These are phyloP conservation scores for Astrothelium macrocarpum DNA, from an alignment of 495 filamentous ascomycete genomes.

Conservation along the genomic window DNA sequence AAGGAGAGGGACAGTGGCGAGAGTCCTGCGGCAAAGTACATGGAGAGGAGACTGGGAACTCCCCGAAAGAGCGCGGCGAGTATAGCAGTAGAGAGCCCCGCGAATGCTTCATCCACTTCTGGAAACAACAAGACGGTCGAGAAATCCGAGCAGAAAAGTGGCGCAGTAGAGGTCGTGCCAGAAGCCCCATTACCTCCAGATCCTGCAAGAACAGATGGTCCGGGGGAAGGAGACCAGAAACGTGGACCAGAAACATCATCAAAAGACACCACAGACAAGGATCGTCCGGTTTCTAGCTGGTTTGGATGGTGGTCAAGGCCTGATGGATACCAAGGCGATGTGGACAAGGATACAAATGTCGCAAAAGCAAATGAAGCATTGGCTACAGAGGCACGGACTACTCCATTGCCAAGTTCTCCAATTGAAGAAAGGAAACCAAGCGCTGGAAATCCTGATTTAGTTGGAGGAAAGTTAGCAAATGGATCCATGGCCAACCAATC, in stretches of 20 bases:
- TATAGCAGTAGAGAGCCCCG: not conserved
- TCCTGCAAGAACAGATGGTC: not conserved
- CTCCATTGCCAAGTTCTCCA: constrained; percentile 19
- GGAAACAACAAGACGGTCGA: not conserved
- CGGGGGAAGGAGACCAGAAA: not conserved
- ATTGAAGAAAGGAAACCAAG: constrained; percentile 7
- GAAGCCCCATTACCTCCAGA: not conserved
- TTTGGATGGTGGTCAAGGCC: constrained; percentile 35
- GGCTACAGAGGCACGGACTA: constrained; percentile 18
- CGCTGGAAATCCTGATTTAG: no score
- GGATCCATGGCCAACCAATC: not conserved
- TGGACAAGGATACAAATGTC: constrained; percentile 13
- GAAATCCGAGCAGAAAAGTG: not conserved
- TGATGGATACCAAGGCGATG: constrained; percentile 25
- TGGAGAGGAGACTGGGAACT: not conserved
- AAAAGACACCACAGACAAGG: not conserved
- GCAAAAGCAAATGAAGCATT: not conserved
- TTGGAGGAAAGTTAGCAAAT: not conserved
- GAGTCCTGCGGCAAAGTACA: not conserved
- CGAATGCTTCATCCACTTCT: not conserved
- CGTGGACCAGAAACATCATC: constrained; percentile 4
- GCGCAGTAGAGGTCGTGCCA: not conserved
- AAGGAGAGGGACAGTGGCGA: not conserved
- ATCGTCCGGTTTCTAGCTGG: constrained; percentile 15
- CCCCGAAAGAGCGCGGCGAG: not conserved